Conservation (phyloP, 192 early-diverging fungal genomes). For the Spinellus fusiger region DNA sequence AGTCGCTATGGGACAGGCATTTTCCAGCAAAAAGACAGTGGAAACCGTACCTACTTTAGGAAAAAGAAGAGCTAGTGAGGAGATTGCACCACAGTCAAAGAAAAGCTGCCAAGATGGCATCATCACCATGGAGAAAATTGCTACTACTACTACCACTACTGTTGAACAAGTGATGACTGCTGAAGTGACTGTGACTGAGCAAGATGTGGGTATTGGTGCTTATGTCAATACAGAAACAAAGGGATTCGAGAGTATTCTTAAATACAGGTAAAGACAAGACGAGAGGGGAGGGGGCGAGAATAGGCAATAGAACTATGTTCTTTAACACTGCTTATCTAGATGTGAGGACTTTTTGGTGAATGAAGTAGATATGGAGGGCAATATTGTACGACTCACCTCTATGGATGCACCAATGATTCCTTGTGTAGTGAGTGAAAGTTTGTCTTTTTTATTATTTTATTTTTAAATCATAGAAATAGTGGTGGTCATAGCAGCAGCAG, state of each 20-base stretch:
- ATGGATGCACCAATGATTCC: constrained; percentile 15
- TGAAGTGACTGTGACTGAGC: neutral
- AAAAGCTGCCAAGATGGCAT: too few relatives aligned
- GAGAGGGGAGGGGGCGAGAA: neutral
- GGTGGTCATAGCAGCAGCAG: too few relatives aligned
- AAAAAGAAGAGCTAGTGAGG: too few relatives aligned
- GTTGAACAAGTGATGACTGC: neutral
- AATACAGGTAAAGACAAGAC: constrained; percentile 6
- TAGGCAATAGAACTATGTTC: too few relatives aligned
- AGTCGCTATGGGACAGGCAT: too few relatives aligned
- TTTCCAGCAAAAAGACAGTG: too few relatives aligned
- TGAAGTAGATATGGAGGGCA: constrained; percentile 73
- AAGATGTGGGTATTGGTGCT: constrained; percentile 7
- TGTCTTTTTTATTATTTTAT: neutral
- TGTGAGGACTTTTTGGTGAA: constrained; percentile 89
- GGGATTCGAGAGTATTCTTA: constrained; percentile 20
- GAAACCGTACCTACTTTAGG: too few relatives aligned
- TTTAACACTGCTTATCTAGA: constrained; percentile 30
- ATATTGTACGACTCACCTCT: constrained; percentile 60
- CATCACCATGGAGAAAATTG: too few relatives aligned
- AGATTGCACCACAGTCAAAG: too few relatives aligned
- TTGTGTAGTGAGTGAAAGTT: neutral
- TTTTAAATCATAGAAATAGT: too few relatives aligned
- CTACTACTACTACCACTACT: too few relatives aligned
- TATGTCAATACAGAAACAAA: constrained; percentile 12